Percentiles rank a stretch among this genome's conserved stretches.
Evolutionary conservation across 2,329 filamentous ascomycete species (phyloP).

Genomic region (Geosmithia flava): DNA sequence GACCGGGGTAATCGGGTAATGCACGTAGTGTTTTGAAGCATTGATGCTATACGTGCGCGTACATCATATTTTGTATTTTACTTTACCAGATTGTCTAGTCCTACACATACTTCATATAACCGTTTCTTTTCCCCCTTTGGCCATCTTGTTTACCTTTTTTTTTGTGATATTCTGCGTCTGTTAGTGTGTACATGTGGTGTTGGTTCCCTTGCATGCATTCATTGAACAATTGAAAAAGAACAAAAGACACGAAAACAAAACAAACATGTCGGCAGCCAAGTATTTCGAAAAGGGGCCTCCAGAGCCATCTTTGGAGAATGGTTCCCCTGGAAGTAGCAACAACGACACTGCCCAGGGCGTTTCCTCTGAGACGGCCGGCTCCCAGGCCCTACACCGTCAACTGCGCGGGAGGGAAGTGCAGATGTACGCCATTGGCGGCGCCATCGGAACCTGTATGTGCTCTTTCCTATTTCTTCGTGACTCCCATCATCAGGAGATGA

Average conservation of each 20-base stretch:
- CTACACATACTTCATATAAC: too few relatives aligned
- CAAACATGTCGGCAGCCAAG: background rate
- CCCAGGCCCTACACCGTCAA: constrained; percentile 1
- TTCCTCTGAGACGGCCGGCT: background rate
- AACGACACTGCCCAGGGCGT: background rate
- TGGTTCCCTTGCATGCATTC: background rate
- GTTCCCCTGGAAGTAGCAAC: background rate
- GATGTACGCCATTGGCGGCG: constrained; percentile 39
- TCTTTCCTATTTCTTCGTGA: too few relatives aligned
- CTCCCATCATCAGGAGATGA: background rate
- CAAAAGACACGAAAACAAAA: background rate
- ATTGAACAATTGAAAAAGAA: background rate
- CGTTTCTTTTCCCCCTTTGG: too few relatives aligned
- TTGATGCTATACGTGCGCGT: too few relatives aligned
- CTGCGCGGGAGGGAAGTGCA: constrained; percentile 24
- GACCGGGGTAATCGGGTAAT: too few relatives aligned
- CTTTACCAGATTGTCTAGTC: too few relatives aligned
- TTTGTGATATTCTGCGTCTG: too few relatives aligned
- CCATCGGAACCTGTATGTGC: constrained; percentile 28
- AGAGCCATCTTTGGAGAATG: background rate
- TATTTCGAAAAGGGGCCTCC: background rate
- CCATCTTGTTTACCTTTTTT: too few relatives aligned
- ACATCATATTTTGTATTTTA: too few relatives aligned
- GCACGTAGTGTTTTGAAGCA: too few relatives aligned
- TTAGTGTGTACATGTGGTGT: too few relatives aligned